phyloP scores from a whole-genome alignment of 2,329 filamentous ascomycete genomes.

The Xylariaceae sp. region DNA sequence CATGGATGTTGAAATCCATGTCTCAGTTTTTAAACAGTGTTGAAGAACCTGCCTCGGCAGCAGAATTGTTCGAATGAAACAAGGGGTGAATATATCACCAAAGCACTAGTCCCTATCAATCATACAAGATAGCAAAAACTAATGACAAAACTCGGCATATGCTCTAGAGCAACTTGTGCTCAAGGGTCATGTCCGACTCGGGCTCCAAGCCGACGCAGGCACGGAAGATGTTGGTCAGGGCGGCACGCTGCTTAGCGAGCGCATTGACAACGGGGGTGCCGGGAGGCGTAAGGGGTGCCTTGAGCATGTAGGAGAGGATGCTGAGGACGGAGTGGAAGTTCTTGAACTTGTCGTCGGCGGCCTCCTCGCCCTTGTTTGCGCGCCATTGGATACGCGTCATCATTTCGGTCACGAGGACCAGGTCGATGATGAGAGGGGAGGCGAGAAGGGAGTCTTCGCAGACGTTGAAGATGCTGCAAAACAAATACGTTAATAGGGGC shows the following conservation, averaged over 20 bases:
- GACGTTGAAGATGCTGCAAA: conserved; percentile 90
- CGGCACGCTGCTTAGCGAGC: conserved; percentile 89
- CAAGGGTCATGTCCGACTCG: conserved; percentile 97
- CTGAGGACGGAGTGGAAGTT: conserved; percentile 96
- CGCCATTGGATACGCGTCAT: conserved; percentile 98
- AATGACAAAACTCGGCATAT: background rate
- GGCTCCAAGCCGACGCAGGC: conserved; percentile 95
- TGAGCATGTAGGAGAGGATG: conserved; percentile 97
- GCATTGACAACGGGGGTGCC: conserved; percentile 95
- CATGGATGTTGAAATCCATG: conserved; percentile 19
- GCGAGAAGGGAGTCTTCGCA: conserved; percentile 97
- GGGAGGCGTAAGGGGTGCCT: conserved; percentile 88
- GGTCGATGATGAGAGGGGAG: conserved; percentile 93
- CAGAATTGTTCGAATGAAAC: conserved; percentile 5
- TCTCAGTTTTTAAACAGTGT: background rate
- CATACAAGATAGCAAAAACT: background rate
- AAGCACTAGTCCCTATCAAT: background rate
- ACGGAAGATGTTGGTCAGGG: conserved; percentile 96
- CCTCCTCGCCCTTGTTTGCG: conserved; percentile 48
- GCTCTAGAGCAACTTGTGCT: conserved; percentile 87
- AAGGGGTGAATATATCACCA: too few relatives aligned
- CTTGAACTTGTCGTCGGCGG: conserved; percentile 63
- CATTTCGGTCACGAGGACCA: conserved; percentile 89
- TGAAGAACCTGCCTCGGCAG: conserved; percentile 9
- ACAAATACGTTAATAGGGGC: too few relatives aligned